Percentiles rank a stretch among this genome's conserved stretches.
Evolutionary conservation across 495 filamentous ascomycete genomes (phyloP).

Genomic region (Parathielavia appendiculata): DNA sequence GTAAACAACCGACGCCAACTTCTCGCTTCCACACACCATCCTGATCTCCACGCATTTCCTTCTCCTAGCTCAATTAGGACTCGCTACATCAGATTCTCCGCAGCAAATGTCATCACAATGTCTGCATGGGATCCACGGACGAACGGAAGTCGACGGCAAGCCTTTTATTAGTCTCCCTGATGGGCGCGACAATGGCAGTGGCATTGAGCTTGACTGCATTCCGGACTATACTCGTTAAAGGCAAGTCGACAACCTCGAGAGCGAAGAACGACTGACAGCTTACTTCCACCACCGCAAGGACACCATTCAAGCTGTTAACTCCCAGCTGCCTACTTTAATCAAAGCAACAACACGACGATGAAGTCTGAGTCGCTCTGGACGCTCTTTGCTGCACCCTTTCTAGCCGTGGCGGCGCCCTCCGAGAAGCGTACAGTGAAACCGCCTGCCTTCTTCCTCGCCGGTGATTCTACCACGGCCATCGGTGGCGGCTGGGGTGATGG

Average conservation of each 20-base stretch:
- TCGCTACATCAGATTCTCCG: too few species aligned
- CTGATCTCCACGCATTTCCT: too few species aligned
- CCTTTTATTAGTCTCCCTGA: too few species aligned
- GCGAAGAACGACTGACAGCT: background rate
- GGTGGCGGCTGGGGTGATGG: conserved; percentile 6
- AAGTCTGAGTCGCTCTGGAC: background rate
- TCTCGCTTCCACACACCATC: too few species aligned
- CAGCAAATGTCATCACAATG: too few species aligned
- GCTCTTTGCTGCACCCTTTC: background rate
- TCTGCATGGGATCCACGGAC: too few species aligned
- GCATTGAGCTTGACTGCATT: background rate
- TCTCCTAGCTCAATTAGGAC: too few species aligned
- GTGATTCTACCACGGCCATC: conserved; percentile 7
- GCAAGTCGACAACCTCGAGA: background rate
- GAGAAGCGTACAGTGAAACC: background rate
- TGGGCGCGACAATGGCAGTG: too few species aligned
- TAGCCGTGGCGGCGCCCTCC: background rate
- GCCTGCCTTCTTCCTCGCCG: conserved; percentile 6
- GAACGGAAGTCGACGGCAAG: too few species aligned
- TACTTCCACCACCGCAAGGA: background rate
- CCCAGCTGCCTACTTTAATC: background rate
- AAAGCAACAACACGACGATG: background rate
- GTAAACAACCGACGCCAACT: too few species aligned
- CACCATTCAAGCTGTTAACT: background rate
- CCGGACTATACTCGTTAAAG: background rate